These are phyloP conservation scores for Fusarium secorum DNA, from an alignment of 2,329 filamentous ascomycete genomes.

Conservation along the genomic window DNA sequence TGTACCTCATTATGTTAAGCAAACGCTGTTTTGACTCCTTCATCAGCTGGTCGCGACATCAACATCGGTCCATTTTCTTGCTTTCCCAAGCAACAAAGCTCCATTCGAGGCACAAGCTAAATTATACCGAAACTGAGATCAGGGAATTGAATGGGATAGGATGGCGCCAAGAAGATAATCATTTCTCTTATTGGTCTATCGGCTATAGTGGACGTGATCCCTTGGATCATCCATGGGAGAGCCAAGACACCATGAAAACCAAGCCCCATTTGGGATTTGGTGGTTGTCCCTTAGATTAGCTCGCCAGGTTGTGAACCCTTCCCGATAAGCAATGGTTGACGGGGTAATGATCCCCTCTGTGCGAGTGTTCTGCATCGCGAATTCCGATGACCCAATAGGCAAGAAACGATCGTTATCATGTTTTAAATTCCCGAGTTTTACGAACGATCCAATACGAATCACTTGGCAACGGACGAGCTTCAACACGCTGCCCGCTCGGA, in stretches of 20 bases:
- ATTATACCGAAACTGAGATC: conserved; percentile 26
- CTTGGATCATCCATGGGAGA: conserved; percentile 17
- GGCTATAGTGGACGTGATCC: conserved; percentile 26
- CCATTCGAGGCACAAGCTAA: conserved; percentile 16
- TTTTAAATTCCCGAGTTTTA: not conserved
- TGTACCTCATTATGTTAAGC: not conserved
- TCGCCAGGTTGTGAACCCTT: conserved; percentile 13
- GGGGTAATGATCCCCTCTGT: not conserved
- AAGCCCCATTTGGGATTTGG: conserved; percentile 17
- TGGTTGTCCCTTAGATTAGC: not conserved
- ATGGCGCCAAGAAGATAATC: conserved; percentile 25
- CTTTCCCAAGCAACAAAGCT: conserved; percentile 12
- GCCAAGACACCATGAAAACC: conserved; percentile 18
- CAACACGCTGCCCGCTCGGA: not conserved
- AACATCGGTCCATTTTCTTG: conserved; percentile 5
- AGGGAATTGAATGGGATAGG: conserved; percentile 24
- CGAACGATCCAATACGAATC: not conserved
- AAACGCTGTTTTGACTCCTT: not conserved
- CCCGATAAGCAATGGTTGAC: not conserved
- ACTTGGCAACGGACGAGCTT: not conserved
- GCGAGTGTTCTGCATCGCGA: not conserved
- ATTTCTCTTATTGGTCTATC: conserved; percentile 22
- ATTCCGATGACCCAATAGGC: not conserved
- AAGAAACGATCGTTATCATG: not conserved
- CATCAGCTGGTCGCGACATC: conserved; percentile 1